Percentiles rank a stretch among this genome's conserved stretches.
Conservation (phyloP, 495 filamentous ascomycete species). For the Penicillium verhagenii region DNA sequence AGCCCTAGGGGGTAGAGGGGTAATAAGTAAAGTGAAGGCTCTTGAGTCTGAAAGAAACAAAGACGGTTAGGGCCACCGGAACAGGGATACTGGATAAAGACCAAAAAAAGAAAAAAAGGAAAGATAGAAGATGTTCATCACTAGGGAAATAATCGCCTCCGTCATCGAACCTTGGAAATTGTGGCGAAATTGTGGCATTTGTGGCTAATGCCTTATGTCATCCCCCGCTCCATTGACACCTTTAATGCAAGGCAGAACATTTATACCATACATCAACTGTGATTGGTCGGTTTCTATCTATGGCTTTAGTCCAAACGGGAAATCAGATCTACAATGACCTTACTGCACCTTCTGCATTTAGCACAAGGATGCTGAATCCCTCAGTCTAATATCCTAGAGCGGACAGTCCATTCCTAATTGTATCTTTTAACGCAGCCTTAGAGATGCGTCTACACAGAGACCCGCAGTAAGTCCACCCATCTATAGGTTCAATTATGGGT, state of each 20-base stretch:
- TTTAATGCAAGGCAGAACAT: neutral
- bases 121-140: conserved; percentile 18
- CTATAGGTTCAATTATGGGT: no score
- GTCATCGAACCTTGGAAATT: conserved; percentile 29
- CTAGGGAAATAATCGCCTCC: conserved; percentile 24
- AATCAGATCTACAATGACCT: no score
- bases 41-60: conserved; percentile 1
- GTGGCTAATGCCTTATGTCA: conserved; percentile 23
- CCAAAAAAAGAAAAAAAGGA: conserved; percentile 8
- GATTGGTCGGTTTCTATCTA: neutral
- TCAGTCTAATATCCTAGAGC: no score
- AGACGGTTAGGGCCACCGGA: conserved; percentile 4
- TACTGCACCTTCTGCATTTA: no score
- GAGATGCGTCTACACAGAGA: no score
- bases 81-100: conserved; percentile 1
- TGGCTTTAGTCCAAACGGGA: no score
- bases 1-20: conserved; percentile 8
- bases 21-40: conserved; percentile 1
- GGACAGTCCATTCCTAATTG: no score
- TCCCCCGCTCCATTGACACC: neutral
- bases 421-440: no score
- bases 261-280: neutral
- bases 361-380: no score
- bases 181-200: conserved; percentile 27
- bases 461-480: no score